Evolutionary conservation across 129 eudicot species (phyloP).

Genomic region (Gnaphalium uliginosum): DNA sequence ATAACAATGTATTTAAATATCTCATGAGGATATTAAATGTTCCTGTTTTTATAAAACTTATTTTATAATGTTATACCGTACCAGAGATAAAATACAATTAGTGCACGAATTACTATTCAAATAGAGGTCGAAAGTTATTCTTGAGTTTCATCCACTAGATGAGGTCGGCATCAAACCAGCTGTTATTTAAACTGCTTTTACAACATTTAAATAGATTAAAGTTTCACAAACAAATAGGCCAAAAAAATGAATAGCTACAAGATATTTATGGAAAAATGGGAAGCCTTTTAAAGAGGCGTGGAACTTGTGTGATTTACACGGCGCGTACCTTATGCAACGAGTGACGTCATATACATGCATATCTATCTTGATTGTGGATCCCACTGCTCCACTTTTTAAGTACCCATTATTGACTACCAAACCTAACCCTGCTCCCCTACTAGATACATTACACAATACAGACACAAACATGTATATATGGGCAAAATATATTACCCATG

Average conservation of each 20-base stretch:
- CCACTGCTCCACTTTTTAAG: slow-evolving; percentile 3
- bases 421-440: slow-evolving; percentile 29
- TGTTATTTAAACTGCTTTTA: neutral
- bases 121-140: neutral
- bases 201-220: neutral
- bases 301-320: slow-evolving; percentile 14
- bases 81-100: no score
- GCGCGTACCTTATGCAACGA: neutral
- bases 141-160: neutral
- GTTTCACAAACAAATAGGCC: no score
- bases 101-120: no score
- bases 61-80: no score
- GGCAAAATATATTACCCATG: neutral
- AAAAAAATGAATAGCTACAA: no score
- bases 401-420: slow-evolving; percentile 37
- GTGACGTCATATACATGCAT: slow-evolving; percentile 18
- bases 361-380: slow-evolving; percentile 8
- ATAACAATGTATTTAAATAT: no score
- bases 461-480: neutral
- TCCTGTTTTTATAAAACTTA: no score
- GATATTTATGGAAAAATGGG: neutral
- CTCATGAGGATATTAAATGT: no score
- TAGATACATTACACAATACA: neutral
- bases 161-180: neutral
- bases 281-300: neutral